These are phyloP conservation scores for Elongisporangium senticosum DNA, from an alignment of 352 stramenopile species.

Conservation along the genomic window DNA sequence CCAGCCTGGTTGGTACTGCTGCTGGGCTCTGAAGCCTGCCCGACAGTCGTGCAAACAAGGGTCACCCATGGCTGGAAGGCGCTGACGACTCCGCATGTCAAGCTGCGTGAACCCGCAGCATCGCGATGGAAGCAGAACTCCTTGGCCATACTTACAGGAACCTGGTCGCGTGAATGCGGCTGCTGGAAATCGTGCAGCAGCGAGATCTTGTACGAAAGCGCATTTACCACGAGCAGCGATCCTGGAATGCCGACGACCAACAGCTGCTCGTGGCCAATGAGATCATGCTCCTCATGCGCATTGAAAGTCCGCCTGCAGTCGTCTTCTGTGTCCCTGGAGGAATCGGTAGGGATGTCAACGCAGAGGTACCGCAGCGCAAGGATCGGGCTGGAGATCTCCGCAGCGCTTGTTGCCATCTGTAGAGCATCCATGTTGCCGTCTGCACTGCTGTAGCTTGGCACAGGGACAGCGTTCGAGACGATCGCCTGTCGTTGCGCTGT, in stretches of 20 bases:
- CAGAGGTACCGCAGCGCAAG: constrained; percentile 49
- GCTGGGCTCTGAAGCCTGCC: constrained; percentile 30
- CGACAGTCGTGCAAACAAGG: not conserved
- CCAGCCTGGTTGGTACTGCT: constrained; percentile 13
- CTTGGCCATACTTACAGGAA: constrained; percentile 43
- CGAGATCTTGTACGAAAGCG: constrained; percentile 57
- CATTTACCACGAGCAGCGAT: constrained; percentile 52
- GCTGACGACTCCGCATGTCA: constrained; percentile 48
- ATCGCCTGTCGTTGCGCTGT: constrained; percentile 29
- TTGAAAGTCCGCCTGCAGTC: constrained; percentile 28
- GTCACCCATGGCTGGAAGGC: constrained; percentile 51
- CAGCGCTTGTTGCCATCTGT: constrained; percentile 9
- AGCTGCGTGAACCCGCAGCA: constrained; percentile 2
- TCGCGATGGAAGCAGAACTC: constrained; percentile 45
- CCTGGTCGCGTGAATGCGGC: not conserved
- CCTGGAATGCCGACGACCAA: constrained; percentile 42
- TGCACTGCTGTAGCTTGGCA: constrained; percentile 12
- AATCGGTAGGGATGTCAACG: constrained; percentile 5
- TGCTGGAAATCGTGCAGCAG: constrained; percentile 55
- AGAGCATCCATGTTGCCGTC: not conserved
- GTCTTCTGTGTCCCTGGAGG: not conserved
- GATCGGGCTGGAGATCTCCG: constrained; percentile 38
- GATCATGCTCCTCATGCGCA: constrained; percentile 33
- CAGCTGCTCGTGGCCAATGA: constrained; percentile 50
- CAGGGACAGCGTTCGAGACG: constrained; percentile 10